These are phyloP conservation scores for Taxillus chinensis DNA, from an alignment of 164 flowering plant species.

Conservation along the genomic window DNA sequence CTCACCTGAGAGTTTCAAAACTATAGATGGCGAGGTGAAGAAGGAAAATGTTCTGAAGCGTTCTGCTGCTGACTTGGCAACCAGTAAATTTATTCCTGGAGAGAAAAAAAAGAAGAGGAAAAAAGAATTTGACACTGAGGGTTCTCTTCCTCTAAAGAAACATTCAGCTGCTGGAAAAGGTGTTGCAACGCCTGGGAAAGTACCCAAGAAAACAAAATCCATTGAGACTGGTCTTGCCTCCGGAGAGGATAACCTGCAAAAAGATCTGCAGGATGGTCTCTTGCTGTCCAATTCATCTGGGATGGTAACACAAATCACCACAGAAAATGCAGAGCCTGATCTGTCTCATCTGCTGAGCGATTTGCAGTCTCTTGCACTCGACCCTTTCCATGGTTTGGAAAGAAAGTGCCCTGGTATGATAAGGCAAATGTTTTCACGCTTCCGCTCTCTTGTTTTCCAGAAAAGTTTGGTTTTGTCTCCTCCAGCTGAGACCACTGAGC, in stretches of 20 bases:
- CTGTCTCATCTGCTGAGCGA: constrained; percentile 46
- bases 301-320: constrained; percentile 7
- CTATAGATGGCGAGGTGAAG: constrained; percentile 20
- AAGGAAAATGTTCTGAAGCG: constrained; percentile 41
- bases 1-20: constrained; percentile 12
- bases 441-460: constrained; percentile 69
- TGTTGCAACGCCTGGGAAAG: constrained; percentile 1
- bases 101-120: constrained; percentile 53
- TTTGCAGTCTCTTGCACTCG: constrained; percentile 59
- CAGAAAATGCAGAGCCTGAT: constrained; percentile 21
- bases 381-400: constrained; percentile 61
- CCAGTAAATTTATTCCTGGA: constrained; percentile 22
- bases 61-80: constrained; percentile 22
- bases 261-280: constrained; percentile 15
- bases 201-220: constrained; percentile 17
- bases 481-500: constrained; percentile 25
- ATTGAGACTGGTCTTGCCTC: constrained; percentile 14
- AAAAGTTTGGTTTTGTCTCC: constrained; percentile 55
- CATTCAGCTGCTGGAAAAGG: constrained; percentile 21
- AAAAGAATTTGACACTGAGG: constrained; percentile 22
- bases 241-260: constrained; percentile 19
- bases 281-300: constrained; percentile 6
- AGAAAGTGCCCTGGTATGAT: constrained; percentile 26
- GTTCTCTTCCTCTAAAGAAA: constrained; percentile 18
- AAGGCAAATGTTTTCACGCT: constrained; percentile 42